phyloP scores from a whole-genome alignment of 371 early-diverging fungal genomes.

The Syncephalastrum contaminatum region DNA sequence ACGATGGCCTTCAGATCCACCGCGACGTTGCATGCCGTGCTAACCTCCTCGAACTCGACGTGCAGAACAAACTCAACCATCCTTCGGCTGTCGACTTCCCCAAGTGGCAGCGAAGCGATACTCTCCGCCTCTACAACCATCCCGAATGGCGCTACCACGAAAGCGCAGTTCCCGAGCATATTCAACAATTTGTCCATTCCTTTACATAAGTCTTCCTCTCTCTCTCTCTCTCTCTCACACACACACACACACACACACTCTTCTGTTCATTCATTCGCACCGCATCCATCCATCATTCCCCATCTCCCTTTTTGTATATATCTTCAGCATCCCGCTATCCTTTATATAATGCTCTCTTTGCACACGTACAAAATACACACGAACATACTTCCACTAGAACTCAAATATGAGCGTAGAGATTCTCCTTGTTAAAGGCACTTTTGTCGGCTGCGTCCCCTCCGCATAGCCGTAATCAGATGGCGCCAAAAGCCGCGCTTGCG shows the following conservation, averaged over 20 bases:
- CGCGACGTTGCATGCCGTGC: slow-evolving; percentile 34
- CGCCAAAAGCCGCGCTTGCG: slow-evolving; percentile 5
- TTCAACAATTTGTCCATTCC: slow-evolving; percentile 7
- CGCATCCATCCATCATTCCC: slow-evolving; percentile 3
- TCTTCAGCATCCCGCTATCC: not conserved
- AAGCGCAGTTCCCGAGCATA: slow-evolving; percentile 34
- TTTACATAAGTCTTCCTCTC: not conserved
- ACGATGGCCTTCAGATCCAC: slow-evolving; percentile 36
- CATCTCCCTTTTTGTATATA: not conserved
- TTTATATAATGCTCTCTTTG: too few species aligned
- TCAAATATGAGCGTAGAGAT: too few species aligned
- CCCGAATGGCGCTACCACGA: slow-evolving; percentile 52
- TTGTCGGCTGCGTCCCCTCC: too few species aligned
- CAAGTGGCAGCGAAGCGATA: slow-evolving; percentile 41
- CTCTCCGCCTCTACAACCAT: slow-evolving; percentile 36
- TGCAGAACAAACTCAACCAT: slow-evolving; percentile 28
- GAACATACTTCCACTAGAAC: not conserved
- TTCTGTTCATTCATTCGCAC: not conserved
- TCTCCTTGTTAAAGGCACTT: too few species aligned
- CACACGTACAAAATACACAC: slow-evolving; percentile 1
- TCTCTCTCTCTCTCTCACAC: slow-evolving; percentile 1
- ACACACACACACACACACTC: too few species aligned
- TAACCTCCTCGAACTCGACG: slow-evolving; percentile 25
- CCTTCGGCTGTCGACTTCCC: slow-evolving; percentile 42
- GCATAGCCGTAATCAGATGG: not conserved